These are phyloP conservation scores for Penicillium alfredii DNA, from an alignment of 495 filamentous ascomycete genomes.

Conservation along the genomic window DNA sequence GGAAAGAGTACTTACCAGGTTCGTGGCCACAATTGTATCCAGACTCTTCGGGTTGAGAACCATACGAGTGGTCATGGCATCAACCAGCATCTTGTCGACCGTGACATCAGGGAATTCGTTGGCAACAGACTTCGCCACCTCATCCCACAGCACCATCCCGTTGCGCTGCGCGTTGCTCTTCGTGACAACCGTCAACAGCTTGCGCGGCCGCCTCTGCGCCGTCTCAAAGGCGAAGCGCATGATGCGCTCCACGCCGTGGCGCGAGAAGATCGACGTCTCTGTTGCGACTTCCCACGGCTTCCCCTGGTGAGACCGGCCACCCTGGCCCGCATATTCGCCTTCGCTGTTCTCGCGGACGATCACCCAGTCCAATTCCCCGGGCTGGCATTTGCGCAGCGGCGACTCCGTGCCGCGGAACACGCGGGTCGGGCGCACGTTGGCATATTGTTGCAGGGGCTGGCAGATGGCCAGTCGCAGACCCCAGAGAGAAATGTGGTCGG, in stretches of 20 bases:
- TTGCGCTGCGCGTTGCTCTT: conserved; percentile 55
- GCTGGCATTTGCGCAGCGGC: conserved; percentile 39
- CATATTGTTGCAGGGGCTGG: conserved; percentile 51
- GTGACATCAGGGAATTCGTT: conserved; percentile 48
- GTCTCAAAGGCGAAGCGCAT: conserved; percentile 53
- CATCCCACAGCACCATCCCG: conserved; percentile 55
- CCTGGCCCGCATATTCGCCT: conserved; percentile 53
- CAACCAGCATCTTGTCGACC: conserved; percentile 54
- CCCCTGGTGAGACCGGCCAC: conserved; percentile 45
- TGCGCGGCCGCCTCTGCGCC: conserved; percentile 40
- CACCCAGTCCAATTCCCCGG: conserved; percentile 47
- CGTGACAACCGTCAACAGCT: conserved; percentile 51
- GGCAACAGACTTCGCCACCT: conserved; percentile 41
- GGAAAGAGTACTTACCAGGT: conserved; percentile 39
- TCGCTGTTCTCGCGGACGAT: conserved; percentile 55
- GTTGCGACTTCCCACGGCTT: conserved; percentile 49
- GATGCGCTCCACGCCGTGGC: conserved; percentile 47
- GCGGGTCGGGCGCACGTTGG: conserved; percentile 50
- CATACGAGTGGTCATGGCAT: conserved; percentile 56
- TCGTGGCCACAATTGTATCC: conserved; percentile 53
- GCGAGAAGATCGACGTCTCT: conserved; percentile 50
- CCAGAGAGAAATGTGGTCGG: conserved; percentile 54
- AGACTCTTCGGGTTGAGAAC: conserved; percentile 47
- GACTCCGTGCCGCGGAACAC: conserved; percentile 45
- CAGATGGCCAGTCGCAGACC: conserved; percentile 49